Evolutionary conservation across 2,329 filamentous ascomycete species (phyloP).

Genomic region (Scytalidium lignicola): DNA sequence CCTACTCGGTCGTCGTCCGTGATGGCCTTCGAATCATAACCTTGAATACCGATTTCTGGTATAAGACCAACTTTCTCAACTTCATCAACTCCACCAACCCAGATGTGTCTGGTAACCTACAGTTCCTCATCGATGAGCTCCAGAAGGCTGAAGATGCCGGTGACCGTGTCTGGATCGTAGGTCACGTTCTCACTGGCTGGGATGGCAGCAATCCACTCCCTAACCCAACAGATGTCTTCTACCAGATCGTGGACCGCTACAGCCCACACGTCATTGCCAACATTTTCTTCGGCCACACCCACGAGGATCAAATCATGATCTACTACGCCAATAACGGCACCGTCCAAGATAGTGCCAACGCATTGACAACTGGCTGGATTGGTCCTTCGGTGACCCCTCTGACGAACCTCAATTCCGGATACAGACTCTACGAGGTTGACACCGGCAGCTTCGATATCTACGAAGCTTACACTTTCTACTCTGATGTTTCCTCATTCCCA

Average conservation of each 20-base stretch:
- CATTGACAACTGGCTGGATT: constrained; percentile 46
- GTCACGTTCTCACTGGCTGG: constrained; percentile 51
- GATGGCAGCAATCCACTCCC: constrained; percentile 48
- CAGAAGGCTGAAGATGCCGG: constrained; percentile 45
- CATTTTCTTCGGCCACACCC: constrained; percentile 50
- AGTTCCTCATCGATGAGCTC: constrained; percentile 46
- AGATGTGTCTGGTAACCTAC: constrained; percentile 42
- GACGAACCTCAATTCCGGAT: constrained; percentile 49
- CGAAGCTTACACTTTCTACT: constrained; percentile 47
- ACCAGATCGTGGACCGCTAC: constrained; percentile 49
- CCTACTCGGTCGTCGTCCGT: constrained; percentile 49
- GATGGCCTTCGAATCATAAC: constrained; percentile 47
- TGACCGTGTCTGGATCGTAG: constrained; percentile 50
- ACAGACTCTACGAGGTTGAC: constrained; percentile 50
- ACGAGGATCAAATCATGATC: constrained; percentile 49
- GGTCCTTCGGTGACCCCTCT: constrained; percentile 45
- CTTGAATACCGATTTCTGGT: constrained; percentile 48
- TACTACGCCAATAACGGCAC: constrained; percentile 50
- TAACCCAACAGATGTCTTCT: constrained; percentile 49
- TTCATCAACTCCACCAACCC: constrained; percentile 47
- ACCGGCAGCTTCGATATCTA: constrained; percentile 48
- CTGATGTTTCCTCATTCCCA: constrained; percentile 42
- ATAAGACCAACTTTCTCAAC: constrained; percentile 39
- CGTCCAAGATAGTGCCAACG: constrained; percentile 32
- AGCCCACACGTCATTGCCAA: constrained; percentile 50